phyloP scores from a whole-genome alignment of 371 early-diverging fungal species.

The Circinella minor region DNA sequence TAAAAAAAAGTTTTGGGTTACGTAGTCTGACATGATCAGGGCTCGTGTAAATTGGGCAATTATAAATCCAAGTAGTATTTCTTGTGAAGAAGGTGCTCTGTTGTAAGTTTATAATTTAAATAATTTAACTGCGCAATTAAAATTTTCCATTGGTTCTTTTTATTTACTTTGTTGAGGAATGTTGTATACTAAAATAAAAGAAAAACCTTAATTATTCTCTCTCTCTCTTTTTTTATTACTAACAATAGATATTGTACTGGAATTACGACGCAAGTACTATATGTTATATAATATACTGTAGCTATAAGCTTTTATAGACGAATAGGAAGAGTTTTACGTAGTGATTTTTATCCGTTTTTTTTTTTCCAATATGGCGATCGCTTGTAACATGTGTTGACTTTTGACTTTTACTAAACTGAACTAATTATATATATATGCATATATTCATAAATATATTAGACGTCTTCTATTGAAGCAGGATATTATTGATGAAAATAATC shows the following conservation, averaged over 20 bases:
- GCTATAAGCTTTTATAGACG: too few species aligned
- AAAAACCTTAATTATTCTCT: too few species aligned
- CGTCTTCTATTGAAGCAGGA: conserved; percentile 59
- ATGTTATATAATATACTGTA: too few species aligned
- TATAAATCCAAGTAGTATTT: conserved; percentile 57
- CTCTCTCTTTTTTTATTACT: too few species aligned
- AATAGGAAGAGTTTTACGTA: too few species aligned
- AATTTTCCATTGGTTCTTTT: too few species aligned
- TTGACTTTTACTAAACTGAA: too few species aligned
- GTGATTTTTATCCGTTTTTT: too few species aligned
- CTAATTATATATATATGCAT: too few species aligned
- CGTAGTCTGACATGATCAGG: conserved; percentile 36
- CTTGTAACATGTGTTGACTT: too few species aligned
- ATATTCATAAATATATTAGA: not conserved
- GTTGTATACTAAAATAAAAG: not conserved
- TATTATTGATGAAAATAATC: conserved; percentile 46
- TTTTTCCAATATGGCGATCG: too few species aligned
- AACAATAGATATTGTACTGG: conserved; percentile 69
- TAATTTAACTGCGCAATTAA: not conserved
- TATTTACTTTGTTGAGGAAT: not conserved
- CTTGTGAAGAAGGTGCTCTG: conserved; percentile 40
- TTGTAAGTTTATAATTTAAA: conserved; percentile 30
- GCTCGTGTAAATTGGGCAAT: conserved; percentile 53
- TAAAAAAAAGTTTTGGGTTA: conserved; percentile 28
- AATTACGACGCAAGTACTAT: conserved; percentile 46